Base-by-base conservation (phyloP, 805 yeast species). In the Tetrapisispora fleetii region DNA sequence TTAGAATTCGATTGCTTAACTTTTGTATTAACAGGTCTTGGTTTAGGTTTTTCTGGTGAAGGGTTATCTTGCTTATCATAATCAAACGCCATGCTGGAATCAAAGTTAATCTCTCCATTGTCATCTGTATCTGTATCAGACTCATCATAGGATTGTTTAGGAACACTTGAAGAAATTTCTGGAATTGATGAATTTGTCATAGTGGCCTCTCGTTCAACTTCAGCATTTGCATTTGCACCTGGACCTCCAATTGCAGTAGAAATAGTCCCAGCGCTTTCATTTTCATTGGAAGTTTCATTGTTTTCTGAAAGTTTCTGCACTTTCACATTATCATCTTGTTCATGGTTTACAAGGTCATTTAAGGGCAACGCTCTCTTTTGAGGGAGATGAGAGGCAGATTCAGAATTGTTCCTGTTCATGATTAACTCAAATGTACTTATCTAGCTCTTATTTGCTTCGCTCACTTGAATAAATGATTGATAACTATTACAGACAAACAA, bases 311-410 rank as follows among this genome's bases (percentile, higher is more conserved):
- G 24, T 38, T 54, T 56, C 40, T 55, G 57, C 27, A 57, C 41
- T 50, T 58, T 55, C 14, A 37, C 48, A 17, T 51, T 54, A 19
- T 58, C 64, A 36, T 46, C 53, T n/a, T 57, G 59, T 43, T 65
- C 69, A 50, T 65, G 68, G 48, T 67, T 64, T 17, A 67, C 69
- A 47, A 67, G 45, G 47, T 67, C 68, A 43, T 62, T 67, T 40
- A 67, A 43, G 1, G 70, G 65, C 30, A 67, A 48, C 7, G 65
- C 67, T 35, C 68, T 58, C 38, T 61, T 63, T 24, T 35, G 40
- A 3, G 46, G 40, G n/a, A 28, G 14, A 6, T 8, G 18, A 13
- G 39, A 22, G 13, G 24, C 17, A 2, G 32, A 4, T 22, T 37
- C 43, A 16, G 17, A 3, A 38, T 16, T 45, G n/a, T 30, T 19